Percentiles rank a stretch among this genome's conserved stretches.
phyloP scores from a whole-genome alignment of 176 grass and related monocot genomes.

The Carex kokanica region DNA sequence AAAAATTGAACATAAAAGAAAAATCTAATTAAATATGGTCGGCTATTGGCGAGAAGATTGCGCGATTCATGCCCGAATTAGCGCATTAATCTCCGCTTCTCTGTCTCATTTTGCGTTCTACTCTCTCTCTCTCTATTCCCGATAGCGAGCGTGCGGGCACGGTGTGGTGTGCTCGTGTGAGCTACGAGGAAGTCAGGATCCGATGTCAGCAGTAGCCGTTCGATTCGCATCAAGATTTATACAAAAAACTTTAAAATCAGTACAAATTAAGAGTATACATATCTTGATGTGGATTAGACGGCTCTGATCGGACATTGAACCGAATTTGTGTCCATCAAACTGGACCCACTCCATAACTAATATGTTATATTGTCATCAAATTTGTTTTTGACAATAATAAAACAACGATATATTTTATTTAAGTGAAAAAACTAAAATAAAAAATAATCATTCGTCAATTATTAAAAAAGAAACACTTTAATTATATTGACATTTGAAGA shows the following conservation, averaged over 20 bases:
- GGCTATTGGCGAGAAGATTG: neutral
- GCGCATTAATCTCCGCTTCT: neutral
- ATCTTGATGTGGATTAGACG: too few relatives aligned
- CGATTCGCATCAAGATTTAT: too few relatives aligned
- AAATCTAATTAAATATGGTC: neutral
- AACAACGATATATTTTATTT: neutral
- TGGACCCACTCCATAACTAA: too few relatives aligned
- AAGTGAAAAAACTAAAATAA: too few relatives aligned
- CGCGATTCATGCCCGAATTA: conserved; percentile 11
- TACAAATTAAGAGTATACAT: too few relatives aligned
- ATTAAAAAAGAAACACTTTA: too few relatives aligned
- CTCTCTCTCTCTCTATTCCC: neutral
- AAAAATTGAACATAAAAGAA: neutral
- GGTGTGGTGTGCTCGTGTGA: neutral
- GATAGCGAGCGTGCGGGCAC: neutral
- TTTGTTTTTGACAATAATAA: neutral
- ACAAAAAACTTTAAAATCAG: too few relatives aligned
- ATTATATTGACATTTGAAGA: too few relatives aligned
- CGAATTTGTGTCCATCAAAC: too few relatives aligned
- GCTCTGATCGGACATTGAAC: too few relatives aligned
- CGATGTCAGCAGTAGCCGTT: too few relatives aligned
- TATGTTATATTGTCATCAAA: neutral
- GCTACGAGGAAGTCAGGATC: neutral
- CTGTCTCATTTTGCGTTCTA: neutral
- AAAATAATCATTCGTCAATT: too few relatives aligned